Evolutionary conservation across 140 eudicot genomes (phyloP).

Genomic region (Stevia rebaudiana): DNA sequence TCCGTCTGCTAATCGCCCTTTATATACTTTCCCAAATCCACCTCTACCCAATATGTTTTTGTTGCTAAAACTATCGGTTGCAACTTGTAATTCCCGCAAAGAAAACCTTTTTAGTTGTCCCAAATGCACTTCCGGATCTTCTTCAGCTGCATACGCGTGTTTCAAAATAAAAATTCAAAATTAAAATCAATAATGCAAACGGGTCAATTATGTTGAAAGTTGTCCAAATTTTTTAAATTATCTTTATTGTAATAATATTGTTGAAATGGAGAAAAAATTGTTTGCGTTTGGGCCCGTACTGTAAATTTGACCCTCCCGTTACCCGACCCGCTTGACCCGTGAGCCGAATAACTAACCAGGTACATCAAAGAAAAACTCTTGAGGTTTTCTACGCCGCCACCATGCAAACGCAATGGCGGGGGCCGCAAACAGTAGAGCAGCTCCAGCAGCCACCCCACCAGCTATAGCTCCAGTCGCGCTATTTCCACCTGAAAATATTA

Average conservation of each 20-base stretch:
- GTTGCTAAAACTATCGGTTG: slow-evolving; percentile 52
- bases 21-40: slow-evolving; percentile 55
- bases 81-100: slow-evolving; percentile 49
- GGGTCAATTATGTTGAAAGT: too few relatives aligned
- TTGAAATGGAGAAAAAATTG: neutral
- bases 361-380: slow-evolving; percentile 80
- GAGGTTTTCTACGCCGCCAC: slow-evolving; percentile 89
- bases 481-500: slow-evolving; percentile 46
- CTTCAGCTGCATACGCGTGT: slow-evolving; percentile 39
- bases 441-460: slow-evolving; percentile 98
- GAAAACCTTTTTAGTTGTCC: slow-evolving; percentile 50
- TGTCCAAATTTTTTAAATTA: neutral
- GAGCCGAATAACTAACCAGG: slow-evolving; percentile 54
- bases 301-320: neutral
- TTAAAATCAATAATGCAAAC: neutral
- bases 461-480: slow-evolving; percentile 92
- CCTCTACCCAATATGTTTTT: slow-evolving; percentile 57
- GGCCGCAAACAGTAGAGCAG: slow-evolving; percentile 88
- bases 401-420: slow-evolving; percentile 94
- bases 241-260: neutral
- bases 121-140: slow-evolving; percentile 49
- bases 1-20: slow-evolving; percentile 58
- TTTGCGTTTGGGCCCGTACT: neutral
- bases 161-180: neutral
- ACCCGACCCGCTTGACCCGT: neutral